phyloP scores from a whole-genome alignment of 495 filamentous ascomycete genomes.

The Amniculicola lignicola region DNA sequence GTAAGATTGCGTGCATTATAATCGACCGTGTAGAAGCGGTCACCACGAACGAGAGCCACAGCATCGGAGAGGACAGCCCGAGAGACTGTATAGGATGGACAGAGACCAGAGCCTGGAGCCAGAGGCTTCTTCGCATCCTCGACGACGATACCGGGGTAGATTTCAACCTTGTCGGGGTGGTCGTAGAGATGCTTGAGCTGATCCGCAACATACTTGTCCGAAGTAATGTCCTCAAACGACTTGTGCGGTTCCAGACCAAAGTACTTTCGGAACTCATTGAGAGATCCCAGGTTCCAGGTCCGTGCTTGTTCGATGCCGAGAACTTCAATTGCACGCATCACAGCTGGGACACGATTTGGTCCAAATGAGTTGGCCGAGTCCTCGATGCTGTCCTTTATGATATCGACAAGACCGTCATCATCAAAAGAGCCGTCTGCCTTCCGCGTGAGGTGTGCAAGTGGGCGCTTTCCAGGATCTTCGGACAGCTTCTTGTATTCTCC shows the following conservation, averaged over 20 bases:
- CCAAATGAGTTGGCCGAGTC: slow-evolving; percentile 57
- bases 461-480: slow-evolving; percentile 46
- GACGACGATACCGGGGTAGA: slow-evolving; percentile 78
- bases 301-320: slow-evolving; percentile 83
- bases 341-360: slow-evolving; percentile 67
- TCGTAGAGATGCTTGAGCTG: slow-evolving; percentile 74
- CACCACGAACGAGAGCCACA: slow-evolving; percentile 77
- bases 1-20: slow-evolving; percentile 72
- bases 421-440: slow-evolving; percentile 56
- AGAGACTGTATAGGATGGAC: slow-evolving; percentile 78
- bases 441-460: slow-evolving; percentile 57
- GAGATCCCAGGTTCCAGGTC: slow-evolving; percentile 73
- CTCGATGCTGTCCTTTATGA: slow-evolving; percentile 55
- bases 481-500: slow-evolving; percentile 38
- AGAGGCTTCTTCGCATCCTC: slow-evolving; percentile 74
- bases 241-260: slow-evolving; percentile 72
- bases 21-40: slow-evolving; percentile 77
- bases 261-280: slow-evolving; percentile 86
- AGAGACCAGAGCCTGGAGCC: slow-evolving; percentile 74
- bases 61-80: slow-evolving; percentile 83
- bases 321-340: slow-evolving; percentile 74
- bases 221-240: slow-evolving; percentile 82
- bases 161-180: slow-evolving; percentile 72
- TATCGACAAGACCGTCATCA: slow-evolving; percentile 61
- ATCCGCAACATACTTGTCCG: slow-evolving; percentile 68